phyloP scores from a whole-genome alignment of 1,284 basidiomycete species.

The Tilletiaria anomala region DNA sequence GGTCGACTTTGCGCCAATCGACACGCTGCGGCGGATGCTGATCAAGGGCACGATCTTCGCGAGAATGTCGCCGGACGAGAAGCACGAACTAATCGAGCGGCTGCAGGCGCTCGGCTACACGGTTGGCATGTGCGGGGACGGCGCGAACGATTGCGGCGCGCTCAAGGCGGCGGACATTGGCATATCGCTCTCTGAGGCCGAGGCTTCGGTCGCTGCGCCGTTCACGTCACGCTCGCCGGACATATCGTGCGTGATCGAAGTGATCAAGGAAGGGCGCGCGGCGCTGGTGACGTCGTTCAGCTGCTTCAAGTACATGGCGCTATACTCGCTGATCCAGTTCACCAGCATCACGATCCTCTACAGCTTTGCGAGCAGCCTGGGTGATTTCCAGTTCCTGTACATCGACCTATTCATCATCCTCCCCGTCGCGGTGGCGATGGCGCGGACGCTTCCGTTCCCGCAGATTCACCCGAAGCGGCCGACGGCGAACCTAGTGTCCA shows the following conservation, averaged over 20 bases:
- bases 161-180: constrained; percentile 97
- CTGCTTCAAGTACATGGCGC: constrained; percentile 85
- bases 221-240: constrained; percentile 90
- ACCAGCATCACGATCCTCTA: constrained; percentile 74
- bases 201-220: constrained; percentile 96
- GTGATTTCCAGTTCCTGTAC: constrained; percentile 93
- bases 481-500: constrained; percentile 88
- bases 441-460: constrained; percentile 75
- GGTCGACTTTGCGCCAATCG: constrained; percentile 82
- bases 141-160: constrained; percentile 96
- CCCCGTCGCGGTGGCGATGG: constrained; percentile 87
- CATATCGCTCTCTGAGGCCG: constrained; percentile 88
- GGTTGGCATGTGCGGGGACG: constrained; percentile 96
- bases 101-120: constrained; percentile 86
- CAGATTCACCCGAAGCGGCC: constrained; percentile 72
- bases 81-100: constrained; percentile 93
- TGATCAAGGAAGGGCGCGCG: constrained; percentile 76
- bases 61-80: constrained; percentile 98
- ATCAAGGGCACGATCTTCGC: constrained; percentile 95
- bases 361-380: constrained; percentile 85
- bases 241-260: constrained; percentile 87
- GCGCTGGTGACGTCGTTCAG: constrained; percentile 94
- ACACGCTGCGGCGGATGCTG: constrained; percentile 54
- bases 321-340: constrained; percentile 47
- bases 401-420: constrained; percentile 97